Base-by-base conservation (phyloP, 257 asterid species). In the Solanum raphanifolium region DNA sequence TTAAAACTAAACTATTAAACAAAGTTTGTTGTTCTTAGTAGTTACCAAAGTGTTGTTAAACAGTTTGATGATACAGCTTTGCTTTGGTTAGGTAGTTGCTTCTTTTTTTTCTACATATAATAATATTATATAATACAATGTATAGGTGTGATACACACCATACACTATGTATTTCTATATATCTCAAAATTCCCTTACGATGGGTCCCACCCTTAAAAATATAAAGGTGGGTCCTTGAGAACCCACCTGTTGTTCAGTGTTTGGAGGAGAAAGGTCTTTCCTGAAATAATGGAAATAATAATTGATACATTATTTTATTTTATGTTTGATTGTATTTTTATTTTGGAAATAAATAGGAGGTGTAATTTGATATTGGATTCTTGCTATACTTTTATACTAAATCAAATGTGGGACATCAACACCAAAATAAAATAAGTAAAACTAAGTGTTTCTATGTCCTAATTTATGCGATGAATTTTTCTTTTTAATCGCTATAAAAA, bases 61-160 rank as follows among this genome's bases (percentile, higher is more conserved):
- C 69, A 82, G 69, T 82, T 81, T 82, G 86, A 82, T 82, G 69
- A 31, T 48, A 48, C 86, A 31, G 86, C 86, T 82, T 82, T 48
- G 69, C 86, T 82, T 31, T 82, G 69, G 69, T 48, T 82, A 82
- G 86, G 46, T 39, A 39, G 46, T 39, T 39, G 4, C 4, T 39
- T 39, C 13, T 32, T 31, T 72, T 34, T 34, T 73, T 18, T 9
- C 12, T 20, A 12, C 27, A 4, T 35, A 73, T 21, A 72, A 48
- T 12, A 66, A 46, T 13, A 52, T 52, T 16, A 69, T 15, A 69
- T 13, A 41, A 4, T 78, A 21, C 2, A 34, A 43, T 43, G 39
- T 79, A 82, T 82, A 48, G 86, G 86, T 82, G 69, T 48, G 86
- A 48, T 82, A 46, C 86, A 82, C 43, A 48, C 86, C 86, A 82